phyloP scores from a whole-genome alignment of 495 filamentous ascomycete species.

The Staphylotrichum longicolle region DNA sequence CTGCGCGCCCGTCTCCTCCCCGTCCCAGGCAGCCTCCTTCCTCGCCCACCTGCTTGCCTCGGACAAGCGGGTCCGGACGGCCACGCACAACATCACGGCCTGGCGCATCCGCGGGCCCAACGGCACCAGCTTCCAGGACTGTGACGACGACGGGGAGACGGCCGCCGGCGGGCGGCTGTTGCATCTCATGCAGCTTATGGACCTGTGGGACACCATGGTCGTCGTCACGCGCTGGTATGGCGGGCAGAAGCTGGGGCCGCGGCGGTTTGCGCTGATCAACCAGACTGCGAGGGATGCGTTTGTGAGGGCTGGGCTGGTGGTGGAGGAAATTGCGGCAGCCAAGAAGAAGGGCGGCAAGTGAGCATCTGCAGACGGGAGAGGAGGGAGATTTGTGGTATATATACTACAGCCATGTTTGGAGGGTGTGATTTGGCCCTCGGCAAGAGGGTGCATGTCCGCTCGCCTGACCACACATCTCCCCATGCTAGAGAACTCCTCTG shows the following conservation, averaged over 20 bases:
- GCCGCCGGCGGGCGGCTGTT: slow-evolving; percentile 83
- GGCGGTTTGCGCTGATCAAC: slow-evolving; percentile 87
- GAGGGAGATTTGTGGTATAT: not conserved
- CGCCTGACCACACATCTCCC: not conserved
- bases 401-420: slow-evolving; percentile 1
- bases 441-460: not conserved
- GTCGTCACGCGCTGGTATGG: slow-evolving; percentile 98
- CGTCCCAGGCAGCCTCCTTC: slow-evolving; percentile 64
- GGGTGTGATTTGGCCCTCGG: not conserved
- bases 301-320: slow-evolving; percentile 69
- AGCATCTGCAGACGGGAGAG: slow-evolving; percentile 20
- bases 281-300: slow-evolving; percentile 80
- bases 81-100: slow-evolving; percentile 85
- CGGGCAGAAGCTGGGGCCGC: slow-evolving; percentile 79
- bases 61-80: slow-evolving; percentile 77
- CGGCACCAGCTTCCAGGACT: slow-evolving; percentile 72
- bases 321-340: slow-evolving; percentile 43
- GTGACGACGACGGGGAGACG: slow-evolving; percentile 94
- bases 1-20: slow-evolving; percentile 61
- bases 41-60: slow-evolving; percentile 69
- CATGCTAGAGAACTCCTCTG: not conserved
- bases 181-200: slow-evolving; percentile 92
- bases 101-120: slow-evolving; percentile 56
- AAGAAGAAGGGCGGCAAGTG: slow-evolving; percentile 53
- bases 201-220: slow-evolving; percentile 86